phyloP scores from a whole-genome alignment of 2,329 filamentous ascomycete species.

The Xylariaceae sp. region DNA sequence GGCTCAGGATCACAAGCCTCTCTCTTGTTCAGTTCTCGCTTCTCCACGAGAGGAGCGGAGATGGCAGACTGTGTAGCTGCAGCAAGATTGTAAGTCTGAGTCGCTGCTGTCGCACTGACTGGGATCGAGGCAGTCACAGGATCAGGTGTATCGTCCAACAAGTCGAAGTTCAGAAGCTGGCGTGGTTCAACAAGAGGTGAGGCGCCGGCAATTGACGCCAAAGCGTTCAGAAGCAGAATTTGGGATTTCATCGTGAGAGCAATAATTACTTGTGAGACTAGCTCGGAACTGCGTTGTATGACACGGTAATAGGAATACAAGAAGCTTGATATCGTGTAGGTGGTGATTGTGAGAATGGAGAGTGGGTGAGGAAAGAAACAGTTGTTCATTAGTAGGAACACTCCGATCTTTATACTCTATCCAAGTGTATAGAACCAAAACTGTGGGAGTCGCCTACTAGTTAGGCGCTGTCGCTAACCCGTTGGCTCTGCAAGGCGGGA shows the following conservation, averaged over 20 bases:
- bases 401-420: too few species aligned
- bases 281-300: too few species aligned
- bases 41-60: conserved; percentile 15
- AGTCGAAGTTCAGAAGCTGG: conserved; percentile 35
- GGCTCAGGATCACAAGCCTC: conserved; percentile 22
- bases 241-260: conserved; percentile 17
- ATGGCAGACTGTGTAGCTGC: conserved; percentile 26
- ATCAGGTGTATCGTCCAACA: conserved; percentile 32
- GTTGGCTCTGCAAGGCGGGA: too few species aligned
- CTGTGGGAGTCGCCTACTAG: too few species aligned
- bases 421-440: too few species aligned
- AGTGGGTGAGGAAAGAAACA: too few species aligned
- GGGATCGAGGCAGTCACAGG: conserved; percentile 29
- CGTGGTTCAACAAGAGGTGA: conserved; percentile 23
- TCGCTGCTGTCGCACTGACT: conserved; percentile 26
- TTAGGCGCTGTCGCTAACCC: too few species aligned
- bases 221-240: conserved; percentile 14
- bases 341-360: too few species aligned
- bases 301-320: too few species aligned
- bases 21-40: conserved; percentile 12
- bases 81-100: conserved; percentile 28
- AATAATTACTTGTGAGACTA: too few species aligned
- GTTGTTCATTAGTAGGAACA: too few species aligned
- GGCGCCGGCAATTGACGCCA: conserved; percentile 17
- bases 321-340: too few species aligned